Percentiles rank a stretch among this genome's conserved stretches.
These are phyloP conservation scores for Mortierella sp. DNA, from an alignment of 371 early-diverging fungal genomes.

Conservation along the genomic window DNA sequence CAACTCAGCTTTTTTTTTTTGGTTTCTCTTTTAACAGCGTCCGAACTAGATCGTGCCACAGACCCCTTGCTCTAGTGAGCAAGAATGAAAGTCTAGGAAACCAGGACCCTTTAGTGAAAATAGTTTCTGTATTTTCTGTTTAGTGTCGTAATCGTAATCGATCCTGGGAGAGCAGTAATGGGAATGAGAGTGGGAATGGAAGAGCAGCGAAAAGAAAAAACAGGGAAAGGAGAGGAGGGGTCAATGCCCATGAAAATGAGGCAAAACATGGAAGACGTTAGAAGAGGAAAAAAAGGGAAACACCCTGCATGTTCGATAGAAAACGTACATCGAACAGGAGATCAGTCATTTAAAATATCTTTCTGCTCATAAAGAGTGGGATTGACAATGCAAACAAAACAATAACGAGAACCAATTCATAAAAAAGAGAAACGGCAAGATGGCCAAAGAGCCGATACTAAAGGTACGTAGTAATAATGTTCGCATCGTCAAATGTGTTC, in stretches of 20 bases:
- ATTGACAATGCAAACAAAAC: not conserved
- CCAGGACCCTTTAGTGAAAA: not conserved
- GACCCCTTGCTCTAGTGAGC: not conserved
- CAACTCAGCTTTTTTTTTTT: slow-evolving; percentile 8
- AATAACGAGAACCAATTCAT: not conserved
- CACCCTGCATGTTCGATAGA: slow-evolving; percentile 9
- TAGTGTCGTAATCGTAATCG: no score
- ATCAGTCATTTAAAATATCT: not conserved
- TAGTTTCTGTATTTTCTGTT: no score
- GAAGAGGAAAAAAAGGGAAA: not conserved
- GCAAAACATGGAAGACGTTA: not conserved
- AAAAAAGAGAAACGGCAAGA: not conserved
- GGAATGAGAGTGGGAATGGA: not conserved
- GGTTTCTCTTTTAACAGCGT: not conserved
- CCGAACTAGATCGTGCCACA: not conserved
- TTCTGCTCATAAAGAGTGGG: not conserved
- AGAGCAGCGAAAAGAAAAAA: not conserved
- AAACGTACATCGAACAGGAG: not conserved
- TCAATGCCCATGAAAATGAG: not conserved
- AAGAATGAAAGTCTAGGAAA: not conserved
- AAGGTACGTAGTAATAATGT: not conserved
- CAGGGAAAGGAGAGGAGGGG: not conserved
- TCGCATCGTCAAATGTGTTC: not conserved
- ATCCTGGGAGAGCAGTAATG: not conserved
- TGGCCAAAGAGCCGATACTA: slow-evolving; percentile 7